Conservation (phyloP, 805 yeast species). For the Candida andamanensis region DNA sequence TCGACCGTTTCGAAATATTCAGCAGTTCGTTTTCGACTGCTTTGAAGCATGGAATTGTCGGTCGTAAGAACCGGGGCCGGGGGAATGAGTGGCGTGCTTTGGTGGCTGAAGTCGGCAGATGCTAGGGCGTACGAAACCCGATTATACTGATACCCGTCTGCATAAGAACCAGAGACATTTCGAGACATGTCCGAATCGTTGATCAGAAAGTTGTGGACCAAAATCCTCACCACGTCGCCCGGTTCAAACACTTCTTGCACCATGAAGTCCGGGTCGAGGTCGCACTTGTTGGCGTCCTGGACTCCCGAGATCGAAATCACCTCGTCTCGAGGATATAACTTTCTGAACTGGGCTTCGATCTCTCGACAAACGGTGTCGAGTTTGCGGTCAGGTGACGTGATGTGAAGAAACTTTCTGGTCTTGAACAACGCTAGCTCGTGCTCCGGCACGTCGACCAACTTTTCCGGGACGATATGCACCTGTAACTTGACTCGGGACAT, state of each 20-base stretch:
- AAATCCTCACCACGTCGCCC: constrained; percentile 30
- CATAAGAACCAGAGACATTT: background rate
- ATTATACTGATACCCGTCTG: background rate
- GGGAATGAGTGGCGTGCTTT: constrained; percentile 19
- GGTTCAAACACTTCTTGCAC: constrained; percentile 59
- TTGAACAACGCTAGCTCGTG: constrained; percentile 15
- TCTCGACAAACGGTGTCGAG: constrained; percentile 50
- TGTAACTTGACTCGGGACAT: constrained; percentile 6
- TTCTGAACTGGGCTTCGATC: constrained; percentile 49
- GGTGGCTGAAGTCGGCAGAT: constrained; percentile 6
- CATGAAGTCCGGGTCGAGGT: constrained; percentile 71
- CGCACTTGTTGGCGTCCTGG: constrained; percentile 66
- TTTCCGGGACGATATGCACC: constrained; percentile 20
- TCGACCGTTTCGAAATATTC: constrained; percentile 21
- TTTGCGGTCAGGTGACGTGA: constrained; percentile 46
- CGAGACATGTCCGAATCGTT: background rate
- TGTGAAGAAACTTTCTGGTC: constrained; percentile 54
- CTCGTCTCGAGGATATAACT: constrained; percentile 61
- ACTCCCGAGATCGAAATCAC: constrained; percentile 52
- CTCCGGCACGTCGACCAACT: constrained; percentile 14
- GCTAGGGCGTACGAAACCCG: background rate
- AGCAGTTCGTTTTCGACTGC: constrained; percentile 16
- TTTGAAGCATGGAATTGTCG: constrained; percentile 7
- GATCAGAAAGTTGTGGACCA: constrained; percentile 21
- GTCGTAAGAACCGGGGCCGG: constrained; percentile 20